Percentiles rank a stretch among this genome's conserved stretches.
phyloP scores from a whole-genome alignment of 352 stramenopile species.

The Globisporangium okanoganense region DNA sequence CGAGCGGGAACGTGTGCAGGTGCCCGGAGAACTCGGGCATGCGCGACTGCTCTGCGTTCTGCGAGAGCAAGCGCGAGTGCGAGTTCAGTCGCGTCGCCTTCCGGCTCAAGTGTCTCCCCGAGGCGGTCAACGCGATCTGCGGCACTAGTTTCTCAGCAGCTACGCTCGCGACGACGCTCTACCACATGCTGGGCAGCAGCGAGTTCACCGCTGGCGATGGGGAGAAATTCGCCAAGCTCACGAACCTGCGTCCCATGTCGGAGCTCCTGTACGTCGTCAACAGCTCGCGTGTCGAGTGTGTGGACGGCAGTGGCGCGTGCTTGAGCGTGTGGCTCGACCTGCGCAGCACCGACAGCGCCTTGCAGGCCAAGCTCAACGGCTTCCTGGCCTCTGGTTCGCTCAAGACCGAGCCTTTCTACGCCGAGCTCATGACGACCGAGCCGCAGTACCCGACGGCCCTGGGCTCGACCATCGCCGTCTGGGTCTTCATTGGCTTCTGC shows the following conservation, averaged over 20 bases:
- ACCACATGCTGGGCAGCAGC: slow-evolving; percentile 44
- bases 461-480: slow-evolving; percentile 47
- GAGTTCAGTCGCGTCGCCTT: slow-evolving; percentile 47
- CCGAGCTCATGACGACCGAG: slow-evolving; percentile 35
- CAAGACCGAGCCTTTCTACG: slow-evolving; percentile 38
- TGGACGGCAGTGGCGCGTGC: slow-evolving; percentile 23
- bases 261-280: slow-evolving; percentile 61
- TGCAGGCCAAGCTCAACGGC: slow-evolving; percentile 50
- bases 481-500: slow-evolving; percentile 60
- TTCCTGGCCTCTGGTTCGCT: slow-evolving; percentile 46
- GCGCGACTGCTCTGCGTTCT: slow-evolving; percentile 45
- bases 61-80: slow-evolving; percentile 37
- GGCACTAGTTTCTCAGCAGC: slow-evolving; percentile 32
- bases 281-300: slow-evolving; percentile 26
- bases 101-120: slow-evolving; percentile 28
- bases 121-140: slow-evolving; percentile 26
- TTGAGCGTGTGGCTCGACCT: slow-evolving; percentile 47
- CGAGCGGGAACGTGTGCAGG: slow-evolving; percentile 29
- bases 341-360: slow-evolving; percentile 21
- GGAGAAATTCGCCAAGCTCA: slow-evolving; percentile 29
- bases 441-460: slow-evolving; percentile 35
- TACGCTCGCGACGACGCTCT: slow-evolving; percentile 40
- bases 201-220: slow-evolving; percentile 36
- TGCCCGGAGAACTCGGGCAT: slow-evolving; percentile 55
- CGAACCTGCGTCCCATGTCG: slow-evolving; percentile 24